These are phyloP conservation scores for Apophysomyces variabilis DNA, from an alignment of 371 early-diverging fungal genomes.

Conservation along the genomic window DNA sequence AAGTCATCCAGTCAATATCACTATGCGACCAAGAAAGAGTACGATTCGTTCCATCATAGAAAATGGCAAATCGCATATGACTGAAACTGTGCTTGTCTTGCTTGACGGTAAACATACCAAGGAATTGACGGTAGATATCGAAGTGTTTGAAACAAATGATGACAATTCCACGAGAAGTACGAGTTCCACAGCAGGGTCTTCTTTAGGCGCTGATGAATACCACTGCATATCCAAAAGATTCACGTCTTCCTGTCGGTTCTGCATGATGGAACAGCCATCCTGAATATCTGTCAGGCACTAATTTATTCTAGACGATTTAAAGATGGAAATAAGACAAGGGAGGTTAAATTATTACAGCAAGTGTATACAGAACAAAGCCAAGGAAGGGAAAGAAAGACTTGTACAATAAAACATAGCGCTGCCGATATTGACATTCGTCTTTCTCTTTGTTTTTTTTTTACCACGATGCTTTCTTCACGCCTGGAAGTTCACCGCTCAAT, in stretches of 20 bases:
- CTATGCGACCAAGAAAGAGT: conserved; percentile 15
- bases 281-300: neutral
- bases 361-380: no score
- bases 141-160: neutral
- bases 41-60: conserved; percentile 8
- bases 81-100: conserved; percentile 15
- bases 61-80: neutral
- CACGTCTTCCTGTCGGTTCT: conserved; percentile 1
- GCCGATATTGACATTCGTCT: neutral
- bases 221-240: neutral
- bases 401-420: neutral
- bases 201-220: neutral
- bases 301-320: conserved; percentile 2
- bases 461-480: conserved; percentile 86
- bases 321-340: neutral
- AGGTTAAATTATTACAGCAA: neutral
- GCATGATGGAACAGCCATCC: conserved; percentile 6
- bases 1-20: conserved; percentile 7
- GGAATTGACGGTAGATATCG: conserved; percentile 18
- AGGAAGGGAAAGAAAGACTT: neutral
- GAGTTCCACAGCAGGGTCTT: neutral
- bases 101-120: conserved; percentile 16
- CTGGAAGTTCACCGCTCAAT: conserved; percentile 81
- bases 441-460: conserved; percentile 40
- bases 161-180: neutral